These are phyloP conservation scores for Cutaneotrichosporon mucoides DNA, from an alignment of 1,284 basidiomycete genomes.

Conservation along the genomic window DNA sequence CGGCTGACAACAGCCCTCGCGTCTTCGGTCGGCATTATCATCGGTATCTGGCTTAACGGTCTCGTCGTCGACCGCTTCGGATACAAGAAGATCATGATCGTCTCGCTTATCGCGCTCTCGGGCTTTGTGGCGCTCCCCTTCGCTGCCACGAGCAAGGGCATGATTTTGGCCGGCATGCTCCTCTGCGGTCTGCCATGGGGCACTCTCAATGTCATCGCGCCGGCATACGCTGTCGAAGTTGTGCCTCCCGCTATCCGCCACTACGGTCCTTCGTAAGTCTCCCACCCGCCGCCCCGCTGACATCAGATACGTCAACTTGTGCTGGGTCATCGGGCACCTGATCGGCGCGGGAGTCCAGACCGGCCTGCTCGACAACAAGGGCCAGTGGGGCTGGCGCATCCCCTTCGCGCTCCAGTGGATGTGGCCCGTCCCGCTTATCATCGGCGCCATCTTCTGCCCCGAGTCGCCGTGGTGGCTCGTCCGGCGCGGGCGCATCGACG, in stretches of 20 bases:
- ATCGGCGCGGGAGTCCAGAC: slow-evolving; percentile 20
- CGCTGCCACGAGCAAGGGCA: slow-evolving; percentile 40
- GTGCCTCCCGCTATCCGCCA: slow-evolving; percentile 39
- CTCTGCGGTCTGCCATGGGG: slow-evolving; percentile 28
- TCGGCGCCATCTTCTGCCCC: slow-evolving; percentile 21
- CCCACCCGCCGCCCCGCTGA: too few species aligned
- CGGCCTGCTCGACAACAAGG: slow-evolving; percentile 7
- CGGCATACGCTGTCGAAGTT: slow-evolving; percentile 48
- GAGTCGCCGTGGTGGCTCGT: slow-evolving; percentile 40
- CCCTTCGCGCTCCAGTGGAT: slow-evolving; percentile 15
- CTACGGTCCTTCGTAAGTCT: slow-evolving; percentile 32
- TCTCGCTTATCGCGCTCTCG: slow-evolving; percentile 33
- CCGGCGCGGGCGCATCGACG: slow-evolving; percentile 26
- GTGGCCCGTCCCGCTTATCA: slow-evolving; percentile 16
- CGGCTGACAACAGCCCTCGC: background rate
- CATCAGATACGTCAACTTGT: slow-evolving; percentile 39
- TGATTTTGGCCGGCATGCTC: slow-evolving; percentile 47
- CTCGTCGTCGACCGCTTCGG: slow-evolving; percentile 3
- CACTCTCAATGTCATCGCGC: slow-evolving; percentile 15
- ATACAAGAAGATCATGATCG: slow-evolving; percentile 9
- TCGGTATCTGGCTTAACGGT: slow-evolving; percentile 6
- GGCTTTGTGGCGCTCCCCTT: slow-evolving; percentile 43
- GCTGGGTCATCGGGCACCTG: slow-evolving; percentile 38
- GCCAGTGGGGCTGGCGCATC: slow-evolving; percentile 21
- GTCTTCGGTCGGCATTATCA: background rate